Evolutionary conservation across 768 basidiomycete genomes (phyloP).

Genomic region (Russula olivacea): DNA sequence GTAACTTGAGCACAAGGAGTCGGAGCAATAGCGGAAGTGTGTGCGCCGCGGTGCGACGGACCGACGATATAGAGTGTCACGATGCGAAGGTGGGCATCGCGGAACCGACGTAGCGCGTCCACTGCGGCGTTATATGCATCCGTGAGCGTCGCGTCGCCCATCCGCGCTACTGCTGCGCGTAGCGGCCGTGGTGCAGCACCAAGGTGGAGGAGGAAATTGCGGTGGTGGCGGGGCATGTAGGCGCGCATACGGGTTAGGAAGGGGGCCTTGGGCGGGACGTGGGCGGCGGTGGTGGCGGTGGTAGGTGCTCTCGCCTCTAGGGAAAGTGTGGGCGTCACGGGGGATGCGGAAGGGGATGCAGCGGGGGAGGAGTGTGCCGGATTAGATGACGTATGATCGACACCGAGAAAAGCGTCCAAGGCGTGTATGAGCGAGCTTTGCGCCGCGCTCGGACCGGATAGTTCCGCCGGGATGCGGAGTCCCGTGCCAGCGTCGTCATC

Average conservation of each 20-base stretch:
- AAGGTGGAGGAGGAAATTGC: constrained; percentile 51
- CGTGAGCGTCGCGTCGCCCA: constrained; percentile 26
- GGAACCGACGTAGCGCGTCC: constrained; percentile 45
- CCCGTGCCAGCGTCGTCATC: constrained; percentile 32
- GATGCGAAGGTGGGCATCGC: constrained; percentile 54
- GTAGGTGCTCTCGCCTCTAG: not conserved
- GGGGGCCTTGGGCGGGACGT: constrained; percentile 7
- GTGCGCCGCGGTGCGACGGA: constrained; percentile 36
- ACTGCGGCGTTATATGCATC: constrained; percentile 48
- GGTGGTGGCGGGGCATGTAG: constrained; percentile 60
- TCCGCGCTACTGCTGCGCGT: constrained; percentile 37
- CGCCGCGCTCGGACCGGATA: constrained; percentile 55
- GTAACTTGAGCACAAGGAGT: too few relatives aligned
- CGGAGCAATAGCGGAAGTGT: not conserved
- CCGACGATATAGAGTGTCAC: constrained; percentile 52
- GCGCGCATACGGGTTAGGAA: constrained; percentile 52
- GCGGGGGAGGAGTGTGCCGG: constrained; percentile 15
- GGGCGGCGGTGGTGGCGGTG: not conserved
- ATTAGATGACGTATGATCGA: constrained; percentile 38
- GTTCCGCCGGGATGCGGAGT: constrained; percentile 34
- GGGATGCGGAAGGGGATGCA: not conserved
- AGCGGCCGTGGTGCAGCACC: constrained; percentile 42
- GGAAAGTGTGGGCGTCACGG: not conserved
- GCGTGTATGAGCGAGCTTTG: constrained; percentile 57
- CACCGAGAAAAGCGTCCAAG: constrained; percentile 48